Conservation (phyloP, 192 early-diverging fungal species). For the Backusella circina region DNA sequence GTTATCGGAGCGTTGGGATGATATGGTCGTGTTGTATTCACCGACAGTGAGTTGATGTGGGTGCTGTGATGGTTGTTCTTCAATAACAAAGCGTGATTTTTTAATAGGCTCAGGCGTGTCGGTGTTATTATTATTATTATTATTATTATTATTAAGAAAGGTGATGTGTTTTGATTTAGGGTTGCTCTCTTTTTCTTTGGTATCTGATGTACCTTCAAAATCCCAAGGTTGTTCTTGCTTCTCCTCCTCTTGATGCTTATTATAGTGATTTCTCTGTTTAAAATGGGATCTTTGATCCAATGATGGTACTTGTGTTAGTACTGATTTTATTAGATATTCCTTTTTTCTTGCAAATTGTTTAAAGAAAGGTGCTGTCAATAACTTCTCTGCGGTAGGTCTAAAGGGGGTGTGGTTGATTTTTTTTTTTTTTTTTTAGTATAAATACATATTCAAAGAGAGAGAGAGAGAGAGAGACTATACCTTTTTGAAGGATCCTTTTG, state of each 20-base stretch:
- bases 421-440: too few species aligned
- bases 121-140: not conserved
- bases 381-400: conserved; percentile 78
- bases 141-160: conserved; percentile 14
- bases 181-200: not conserved
- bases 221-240: conserved; percentile 53
- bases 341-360: conserved; percentile 70
- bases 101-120: not conserved
- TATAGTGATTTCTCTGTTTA: conserved; percentile 41
- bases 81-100: conserved; percentile 1
- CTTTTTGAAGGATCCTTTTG: conserved; percentile 74
- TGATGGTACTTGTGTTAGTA: conserved; percentile 60
- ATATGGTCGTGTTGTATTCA: conserved; percentile 3
- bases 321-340: conserved; percentile 52
- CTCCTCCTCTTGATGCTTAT: conserved; percentile 5
- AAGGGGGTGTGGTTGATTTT: not conserved
- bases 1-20: not conserved
- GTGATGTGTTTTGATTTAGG: conserved; percentile 2
- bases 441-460: too few species aligned
- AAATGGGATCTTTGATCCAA: conserved; percentile 64
- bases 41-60: not conserved
- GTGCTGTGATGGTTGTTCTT: conserved; percentile 9
- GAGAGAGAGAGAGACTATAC: conserved; percentile 13
- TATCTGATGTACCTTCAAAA: conserved; percentile 45
- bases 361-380: conserved; percentile 73